Evolutionary conservation across 1,139 yeast genomes (phyloP), one percentile per base, ranked within the genome.

Genomic region (Taphrina sp.): DNA sequence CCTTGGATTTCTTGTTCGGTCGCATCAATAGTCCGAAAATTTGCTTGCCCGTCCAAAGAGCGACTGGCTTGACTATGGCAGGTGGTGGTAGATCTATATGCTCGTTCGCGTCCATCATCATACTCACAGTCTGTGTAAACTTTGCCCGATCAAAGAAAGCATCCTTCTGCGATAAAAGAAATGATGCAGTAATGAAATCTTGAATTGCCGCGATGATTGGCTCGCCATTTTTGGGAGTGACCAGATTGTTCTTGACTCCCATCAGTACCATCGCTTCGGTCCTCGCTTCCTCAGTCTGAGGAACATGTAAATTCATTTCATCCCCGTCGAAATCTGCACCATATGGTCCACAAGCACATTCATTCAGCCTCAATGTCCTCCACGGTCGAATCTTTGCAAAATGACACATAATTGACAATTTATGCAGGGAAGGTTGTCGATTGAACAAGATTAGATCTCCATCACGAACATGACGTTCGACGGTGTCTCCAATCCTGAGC

Each of bases 291-390:
- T 94, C 98, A 0, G 98, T 92, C 72, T 94, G 99, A 1, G 98
- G 98, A 42, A 94, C 98, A 68, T 94, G 99, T 68, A 94, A 76
- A 70, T 94, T 94, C 99, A 94, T 94, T 72, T 94, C 99, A 72
- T 94, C 99, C 70, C 99, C 99, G 71, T 94, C 99, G 68, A 94
- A 94, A 79, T 94, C 99, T 39, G 99, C 99, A 70, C 94, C 94
- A 72, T 92, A 94, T 1, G 98, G 98, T 0, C 98, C 92, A 75
- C 99, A 94, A 14, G 92, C 98, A 84, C 99, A 94, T 71, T 94
- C 99, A 67, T 94, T 94, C 64, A 94, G 78, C 64, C 99, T 77
- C 74, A 94, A 87, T 0, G 99, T 94, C 74, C 98, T 79, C 98
- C 98, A 94, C 0, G 98, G 98, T 64, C 96, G 79, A 64, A 94